Evolutionary conservation across 2,329 filamentous ascomycete genomes (phyloP), one percentile per base, ranked within the genome.

Genomic region (Elsinoe australis): DNA sequence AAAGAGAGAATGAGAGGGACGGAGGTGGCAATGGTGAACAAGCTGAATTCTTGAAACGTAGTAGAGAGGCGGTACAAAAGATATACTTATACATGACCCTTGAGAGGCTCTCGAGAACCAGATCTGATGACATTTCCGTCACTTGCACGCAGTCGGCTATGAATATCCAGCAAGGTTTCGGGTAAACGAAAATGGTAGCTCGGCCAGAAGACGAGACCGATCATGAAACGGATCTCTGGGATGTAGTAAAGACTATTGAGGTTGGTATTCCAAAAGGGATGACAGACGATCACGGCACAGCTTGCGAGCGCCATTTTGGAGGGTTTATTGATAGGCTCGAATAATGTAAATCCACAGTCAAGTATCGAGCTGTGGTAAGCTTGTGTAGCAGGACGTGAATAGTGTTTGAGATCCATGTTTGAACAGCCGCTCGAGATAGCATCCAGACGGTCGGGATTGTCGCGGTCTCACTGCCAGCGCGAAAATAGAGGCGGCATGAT

Each of bases 21-120:
- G 46, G 46, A 48, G 39, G 39, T 44, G 39, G 39, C 39, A 44
- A 21, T 44, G 39, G 39, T 44, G 39, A 44, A 44, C 39, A 44
- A 44, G 39, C 39, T 44, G 39, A 32, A 44, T 24, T 44, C 39
- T 18, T 44, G 39, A 44, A 44, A 44, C 39, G 21, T 44, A 9
- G 39, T 32, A 31, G 39, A 15, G 36, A 41, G 36, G 39, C 39
- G 24, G 39, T 44, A 44, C 39, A 44, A 17, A 26, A 12, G 19
- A 44, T 44, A 44, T 44, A 44, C 39, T 44, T 44, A 44, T 44
- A 44, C 39, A 14, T n/a, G 17, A 26, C 39, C 39, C n/a, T 15
- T 32, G 8, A 15, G 26, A 2, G 26, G 14, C 10, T 31, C 6
- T 32, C 14, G n/a, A 28, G n/a, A 41, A 10, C 14, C 17, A 35